Base-by-base conservation (phyloP, 2,329 filamentous ascomycete species). In the Talaromyces sp. region DNA sequence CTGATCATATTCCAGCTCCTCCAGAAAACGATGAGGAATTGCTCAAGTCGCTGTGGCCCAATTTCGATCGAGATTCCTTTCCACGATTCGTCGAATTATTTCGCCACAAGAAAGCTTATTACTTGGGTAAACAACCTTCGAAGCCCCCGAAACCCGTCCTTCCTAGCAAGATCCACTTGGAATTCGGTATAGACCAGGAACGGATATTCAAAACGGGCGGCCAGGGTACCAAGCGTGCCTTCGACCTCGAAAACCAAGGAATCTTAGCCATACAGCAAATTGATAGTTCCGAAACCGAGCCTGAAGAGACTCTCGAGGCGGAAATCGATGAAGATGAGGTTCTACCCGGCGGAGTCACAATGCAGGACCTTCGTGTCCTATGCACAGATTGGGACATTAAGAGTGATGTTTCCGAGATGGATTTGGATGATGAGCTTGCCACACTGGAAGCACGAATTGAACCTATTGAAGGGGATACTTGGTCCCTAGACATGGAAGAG, bases 81-180 rank as follows among this genome's bases (percentile, higher is more conserved):
- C 85, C 95, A 30, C 86, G 87, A 49, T 97, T 93, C 79, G 89
- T 91, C 68, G 87, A 92, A 63, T 81, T 98, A 6, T 85, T 99
- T 39, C 91, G 91, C 2, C 87, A 89, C 6, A 92, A 93, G 73
- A 87, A 87, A 67, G 89, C 92, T 1, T 83, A 87, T 59, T 93
- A 90, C 75, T 83, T 90, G 64, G 88, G 89, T 61, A 95, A 96
- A 75, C 85, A 87, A 44, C 92, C 93, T 0, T 66, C 82, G 1
- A 96, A 92, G 75, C 88, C 87, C 47, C 91, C 92, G 0, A 95
- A 93, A 75, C 82, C 91, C 17, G 82, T 98, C 3, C 84, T 92
- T 5, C 92, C 92, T 0, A 93, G 89, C 22, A 99, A 99, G 75
- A 83, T 96, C 61, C 92, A 87, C 64, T 82, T 99, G 15, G 95